Conservation (phyloP, 306 rosid genomes). For the Luffa acutangula region DNA sequence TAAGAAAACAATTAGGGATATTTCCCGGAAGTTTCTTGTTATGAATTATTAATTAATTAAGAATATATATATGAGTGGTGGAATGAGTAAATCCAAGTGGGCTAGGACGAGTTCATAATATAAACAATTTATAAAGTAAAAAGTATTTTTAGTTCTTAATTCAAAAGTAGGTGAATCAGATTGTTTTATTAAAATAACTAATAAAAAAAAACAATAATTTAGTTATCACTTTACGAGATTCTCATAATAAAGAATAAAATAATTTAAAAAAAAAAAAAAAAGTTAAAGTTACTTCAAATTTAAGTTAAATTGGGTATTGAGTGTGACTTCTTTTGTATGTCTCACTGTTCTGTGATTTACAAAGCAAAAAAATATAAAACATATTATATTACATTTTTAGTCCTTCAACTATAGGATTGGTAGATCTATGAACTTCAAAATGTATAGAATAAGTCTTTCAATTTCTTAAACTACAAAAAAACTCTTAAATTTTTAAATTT, state of each 20-base stretch:
- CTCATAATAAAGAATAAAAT: background rate
- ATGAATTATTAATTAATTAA: background rate
- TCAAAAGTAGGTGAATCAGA: background rate
- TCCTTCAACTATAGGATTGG: too few relatives aligned
- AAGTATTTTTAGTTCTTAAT: background rate
- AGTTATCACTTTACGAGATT: background rate
- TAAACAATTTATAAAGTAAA: background rate
- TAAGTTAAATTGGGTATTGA: background rate
- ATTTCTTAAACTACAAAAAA: too few relatives aligned
- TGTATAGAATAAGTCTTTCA: too few relatives aligned
- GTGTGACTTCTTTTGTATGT: background rate
- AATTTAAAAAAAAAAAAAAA: background rate
- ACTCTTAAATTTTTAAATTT: too few relatives aligned
- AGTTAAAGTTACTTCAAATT: background rate
- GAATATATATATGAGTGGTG: background rate
- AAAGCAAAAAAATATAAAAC: background rate
- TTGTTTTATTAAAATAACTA: background rate
- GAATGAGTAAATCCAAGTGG: constrained; percentile 3
- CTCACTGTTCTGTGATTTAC: background rate
- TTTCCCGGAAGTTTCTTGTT: background rate
- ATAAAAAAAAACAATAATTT: background rate
- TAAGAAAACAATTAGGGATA: background rate
- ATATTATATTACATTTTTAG: too few relatives aligned
- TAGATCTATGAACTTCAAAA: too few relatives aligned
- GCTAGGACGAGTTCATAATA: background rate